A percentile compares a stretch with the other conserved stretches of the same genome.
phyloP scores from a whole-genome alignment of 371 early-diverging fungal species.

The Zopfochytrium polystomum region DNA sequence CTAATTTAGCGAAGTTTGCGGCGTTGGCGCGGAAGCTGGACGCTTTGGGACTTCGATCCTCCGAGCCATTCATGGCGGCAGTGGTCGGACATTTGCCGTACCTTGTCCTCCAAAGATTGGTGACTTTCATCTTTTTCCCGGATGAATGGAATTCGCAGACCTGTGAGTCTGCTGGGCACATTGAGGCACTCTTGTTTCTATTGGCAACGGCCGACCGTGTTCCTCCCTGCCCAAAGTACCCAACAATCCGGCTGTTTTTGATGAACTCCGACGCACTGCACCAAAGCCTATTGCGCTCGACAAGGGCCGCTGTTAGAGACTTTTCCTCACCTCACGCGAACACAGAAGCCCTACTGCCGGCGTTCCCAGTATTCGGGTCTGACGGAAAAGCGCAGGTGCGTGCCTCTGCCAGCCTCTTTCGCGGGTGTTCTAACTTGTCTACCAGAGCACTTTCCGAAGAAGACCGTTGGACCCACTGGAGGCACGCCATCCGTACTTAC shows the following conservation, averaged over 20 bases:
- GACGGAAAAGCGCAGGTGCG: slow-evolving; percentile 9
- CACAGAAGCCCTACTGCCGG: slow-evolving; percentile 9
- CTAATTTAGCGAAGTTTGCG: too few species aligned
- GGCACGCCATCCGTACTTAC: slow-evolving; percentile 13
- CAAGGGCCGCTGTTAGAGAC: not conserved
- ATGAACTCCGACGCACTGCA: slow-evolving; percentile 17
- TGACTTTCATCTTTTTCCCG: slow-evolving; percentile 5
- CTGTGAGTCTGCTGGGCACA: too few species aligned
- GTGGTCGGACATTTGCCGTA: slow-evolving; percentile 15
- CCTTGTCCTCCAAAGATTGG: not conserved
- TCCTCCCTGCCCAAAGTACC: not conserved
- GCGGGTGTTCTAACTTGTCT: not conserved
- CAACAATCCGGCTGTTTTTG: not conserved
- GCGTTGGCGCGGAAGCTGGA: too few species aligned
- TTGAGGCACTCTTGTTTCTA: too few species aligned
- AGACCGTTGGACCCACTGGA: slow-evolving; percentile 12
- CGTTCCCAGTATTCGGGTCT: slow-evolving; percentile 17
- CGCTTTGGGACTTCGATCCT: too few species aligned
- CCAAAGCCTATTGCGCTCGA: slow-evolving; percentile 15
- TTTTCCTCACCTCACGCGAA: slow-evolving; percentile 18
- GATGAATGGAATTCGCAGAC: too few species aligned
- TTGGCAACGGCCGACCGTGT: too few species aligned
- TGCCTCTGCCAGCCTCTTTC: not conserved
- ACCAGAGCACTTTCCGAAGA: slow-evolving; percentile 8
- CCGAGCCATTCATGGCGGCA: slow-evolving; percentile 2